Evolutionary conservation across 768 basidiomycete genomes (phyloP), one percentile per base, ranked within the genome.

Genomic region (Suillus brevipes): DNA sequence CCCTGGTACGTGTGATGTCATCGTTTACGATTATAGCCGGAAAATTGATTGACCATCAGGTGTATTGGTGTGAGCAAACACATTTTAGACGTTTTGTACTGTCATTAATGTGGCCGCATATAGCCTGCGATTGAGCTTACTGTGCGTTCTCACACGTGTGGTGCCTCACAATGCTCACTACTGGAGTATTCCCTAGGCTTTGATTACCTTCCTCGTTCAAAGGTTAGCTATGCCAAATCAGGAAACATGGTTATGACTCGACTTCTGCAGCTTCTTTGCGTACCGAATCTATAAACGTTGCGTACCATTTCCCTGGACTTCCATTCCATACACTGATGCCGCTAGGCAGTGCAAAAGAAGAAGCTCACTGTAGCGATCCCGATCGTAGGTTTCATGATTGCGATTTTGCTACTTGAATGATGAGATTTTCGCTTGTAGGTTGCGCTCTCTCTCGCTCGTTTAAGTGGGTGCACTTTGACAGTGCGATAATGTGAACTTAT

Each of bases 191-290:
- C 2, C 43, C 20, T n/a, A 74, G 72, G 72, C 72, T 23, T 68
- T 66, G 64, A 38, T 73, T 23, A 73, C 71, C n/a, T 73, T 73
- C 34, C 45, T 75, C 8, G 68, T 65, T 18, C 72, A 73, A 69
- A 67, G 67, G 72, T 64, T 18, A 59, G 65, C 38, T 14, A 18
- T 38, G 2, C 31, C 14, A 28, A 7, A 9, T 18, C 0, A 6
- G 3, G n/a, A 23, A 13, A 1, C 20, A 45, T 31, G 36, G 23
- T 42, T 68, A 34, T 69, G 13, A 9, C 14, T 34, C 10, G 12
- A 47, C 34, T 42, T 45, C 31, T 31, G 31, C n/a, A 73, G 72
- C 42, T 75, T 71, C 62, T 73, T 75, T 56, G 66, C 65, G 16
- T 57, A 73, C 57, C 71, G 72, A 31, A 74, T 73, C 66, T 69